Evolutionary conservation across 2,329 filamentous ascomycete genomes (phyloP).

Genomic region (Penicillium sclerotigenum): DNA sequence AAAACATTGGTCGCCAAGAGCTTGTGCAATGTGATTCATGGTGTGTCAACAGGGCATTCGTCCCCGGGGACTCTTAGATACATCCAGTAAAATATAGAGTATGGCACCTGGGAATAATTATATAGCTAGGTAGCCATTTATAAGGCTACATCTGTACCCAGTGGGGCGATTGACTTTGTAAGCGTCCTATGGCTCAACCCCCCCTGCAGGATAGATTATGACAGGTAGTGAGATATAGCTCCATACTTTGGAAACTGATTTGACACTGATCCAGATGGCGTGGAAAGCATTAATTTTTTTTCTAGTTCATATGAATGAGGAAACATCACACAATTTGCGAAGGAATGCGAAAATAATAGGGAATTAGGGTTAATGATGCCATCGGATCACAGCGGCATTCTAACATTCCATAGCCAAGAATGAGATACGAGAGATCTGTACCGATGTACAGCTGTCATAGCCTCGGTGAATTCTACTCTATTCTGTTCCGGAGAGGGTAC

Average conservation of each 20-base stretch:
- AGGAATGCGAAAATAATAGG: neutral
- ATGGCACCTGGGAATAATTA: neutral
- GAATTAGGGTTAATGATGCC: neutral
- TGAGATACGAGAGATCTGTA: slow-evolving; percentile 3
- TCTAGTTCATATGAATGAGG: neutral
- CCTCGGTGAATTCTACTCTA: slow-evolving; percentile 5
- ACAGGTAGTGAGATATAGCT: neutral
- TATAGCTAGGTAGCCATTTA: neutral
- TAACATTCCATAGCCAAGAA: slow-evolving; percentile 4
- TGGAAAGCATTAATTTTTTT: neutral
- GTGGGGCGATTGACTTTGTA: neutral
- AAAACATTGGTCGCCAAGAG: neutral
- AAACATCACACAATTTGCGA: neutral
- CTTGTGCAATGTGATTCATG: slow-evolving; percentile 9
- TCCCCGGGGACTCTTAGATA: neutral
- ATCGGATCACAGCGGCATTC: neutral
- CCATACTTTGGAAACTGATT: neutral
- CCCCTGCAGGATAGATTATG: neutral
- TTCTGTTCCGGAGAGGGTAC: slow-evolving; percentile 16
- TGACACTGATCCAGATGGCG: neutral
- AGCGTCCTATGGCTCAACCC: neutral
- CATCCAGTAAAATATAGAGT: neutral
- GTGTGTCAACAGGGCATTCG: neutral
- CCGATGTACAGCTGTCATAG: neutral
- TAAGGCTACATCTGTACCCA: neutral